Evolutionary conservation across 306 rosid genomes (phyloP).

Genomic region (Malus sylvestris): DNA sequence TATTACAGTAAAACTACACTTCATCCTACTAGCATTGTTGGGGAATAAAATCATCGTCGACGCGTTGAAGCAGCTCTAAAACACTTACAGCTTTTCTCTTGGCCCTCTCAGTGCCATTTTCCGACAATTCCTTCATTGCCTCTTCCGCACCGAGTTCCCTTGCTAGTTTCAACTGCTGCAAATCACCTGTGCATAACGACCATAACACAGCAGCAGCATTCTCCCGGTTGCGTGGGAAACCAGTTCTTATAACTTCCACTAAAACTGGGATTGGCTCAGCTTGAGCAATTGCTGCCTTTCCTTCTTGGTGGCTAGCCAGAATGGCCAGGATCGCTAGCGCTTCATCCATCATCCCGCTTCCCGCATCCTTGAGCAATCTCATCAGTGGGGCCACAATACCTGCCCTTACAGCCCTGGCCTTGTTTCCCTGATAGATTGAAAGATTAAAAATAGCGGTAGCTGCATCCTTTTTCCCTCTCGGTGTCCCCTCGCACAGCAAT

Average conservation of each 20-base stretch:
- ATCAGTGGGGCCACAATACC: slow-evolving; percentile 77
- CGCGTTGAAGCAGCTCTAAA: slow-evolving; percentile 53
- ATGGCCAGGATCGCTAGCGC: slow-evolving; percentile 91
- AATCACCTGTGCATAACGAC: slow-evolving; percentile 70
- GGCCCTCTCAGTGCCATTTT: slow-evolving; percentile 92
- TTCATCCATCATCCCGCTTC: slow-evolving; percentile 97
- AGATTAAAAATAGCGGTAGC: slow-evolving; percentile 95
- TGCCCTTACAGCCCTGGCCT: slow-evolving; percentile 90
- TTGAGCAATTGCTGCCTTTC: slow-evolving; percentile 60
- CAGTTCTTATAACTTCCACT: slow-evolving; percentile 77
- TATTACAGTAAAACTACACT: not conserved
- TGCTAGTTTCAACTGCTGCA: slow-evolving; percentile 59
- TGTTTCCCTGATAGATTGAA: slow-evolving; percentile 90
- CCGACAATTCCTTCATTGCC: slow-evolving; percentile 72
- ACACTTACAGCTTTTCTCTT: slow-evolving; percentile 85
- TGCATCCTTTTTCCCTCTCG: slow-evolving; percentile 97
- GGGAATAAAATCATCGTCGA: slow-evolving; percentile 23
- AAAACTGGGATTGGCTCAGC: slow-evolving; percentile 63
- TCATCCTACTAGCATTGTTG: slow-evolving; percentile 2
- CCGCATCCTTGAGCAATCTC: slow-evolving; percentile 70
- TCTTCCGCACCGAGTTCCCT: slow-evolving; percentile 74
- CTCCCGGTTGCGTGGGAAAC: slow-evolving; percentile 93
- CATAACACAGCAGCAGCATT: slow-evolving; percentile 85
- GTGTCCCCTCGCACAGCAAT: slow-evolving; percentile 84
- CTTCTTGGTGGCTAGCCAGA: slow-evolving; percentile 86